Percentiles rank a stretch among this genome's conserved stretches.
phyloP scores from a whole-genome alignment of 345 rosid species.

The Gossypium mustelinum region DNA sequence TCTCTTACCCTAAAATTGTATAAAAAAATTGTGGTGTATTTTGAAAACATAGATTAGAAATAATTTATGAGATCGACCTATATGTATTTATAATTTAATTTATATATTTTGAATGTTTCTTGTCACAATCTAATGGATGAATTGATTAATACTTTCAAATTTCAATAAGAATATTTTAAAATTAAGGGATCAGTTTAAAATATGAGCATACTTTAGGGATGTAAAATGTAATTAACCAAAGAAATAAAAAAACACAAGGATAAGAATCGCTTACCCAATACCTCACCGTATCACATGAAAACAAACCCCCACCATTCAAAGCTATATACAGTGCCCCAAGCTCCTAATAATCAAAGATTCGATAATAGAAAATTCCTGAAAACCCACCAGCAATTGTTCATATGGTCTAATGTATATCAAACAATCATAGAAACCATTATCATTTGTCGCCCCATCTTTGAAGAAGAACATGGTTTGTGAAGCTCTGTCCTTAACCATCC shows the following conservation, averaged over 20 bases:
- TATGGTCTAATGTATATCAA: neutral
- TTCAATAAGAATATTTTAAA: too few relatives aligned
- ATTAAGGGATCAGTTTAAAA: too few relatives aligned
- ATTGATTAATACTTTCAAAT: too few relatives aligned
- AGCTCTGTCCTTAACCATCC: conserved; percentile 17
- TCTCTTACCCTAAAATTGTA: too few relatives aligned
- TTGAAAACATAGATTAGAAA: too few relatives aligned
- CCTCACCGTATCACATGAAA: neutral
- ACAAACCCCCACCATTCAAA: neutral
- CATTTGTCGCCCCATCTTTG: neutral
- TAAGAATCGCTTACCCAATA: neutral
- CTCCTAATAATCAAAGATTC: neutral
- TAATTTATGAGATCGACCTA: too few relatives aligned
- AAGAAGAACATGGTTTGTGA: conserved; percentile 25
- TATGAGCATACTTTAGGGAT: too few relatives aligned
- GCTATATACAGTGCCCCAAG: neutral
- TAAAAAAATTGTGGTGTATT: too few relatives aligned
- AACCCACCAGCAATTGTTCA: neutral
- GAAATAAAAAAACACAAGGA: neutral
- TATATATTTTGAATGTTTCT: too few relatives aligned
- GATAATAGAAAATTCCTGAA: neutral
- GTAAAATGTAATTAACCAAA: too few relatives aligned
- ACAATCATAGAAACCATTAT: neutral
- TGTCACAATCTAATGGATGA: too few relatives aligned
- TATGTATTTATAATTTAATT: too few relatives aligned